Percentiles rank a stretch among this genome's conserved stretches.
Evolutionary conservation across 345 rosid genomes (phyloP).

Genomic region (Fremontodendron californicum): DNA sequence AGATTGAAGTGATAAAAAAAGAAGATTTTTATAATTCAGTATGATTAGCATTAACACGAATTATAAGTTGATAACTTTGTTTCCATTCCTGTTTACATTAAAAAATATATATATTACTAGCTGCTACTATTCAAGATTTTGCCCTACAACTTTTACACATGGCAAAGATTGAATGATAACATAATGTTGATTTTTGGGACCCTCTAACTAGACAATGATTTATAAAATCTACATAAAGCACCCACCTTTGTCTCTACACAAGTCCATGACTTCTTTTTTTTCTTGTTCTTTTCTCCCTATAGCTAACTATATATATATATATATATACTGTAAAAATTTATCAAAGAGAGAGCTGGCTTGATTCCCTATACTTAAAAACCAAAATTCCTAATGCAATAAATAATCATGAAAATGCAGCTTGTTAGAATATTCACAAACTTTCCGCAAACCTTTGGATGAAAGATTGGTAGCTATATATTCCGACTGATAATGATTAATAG

Average conservation of each 20-base stretch:
- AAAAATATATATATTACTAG: no score
- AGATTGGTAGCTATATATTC: background rate
- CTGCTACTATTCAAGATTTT: background rate
- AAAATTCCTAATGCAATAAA: background rate
- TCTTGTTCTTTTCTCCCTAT: background rate
- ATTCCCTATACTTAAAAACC: background rate
- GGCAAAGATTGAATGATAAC: background rate
- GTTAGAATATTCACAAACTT: background rate
- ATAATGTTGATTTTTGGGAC: background rate
- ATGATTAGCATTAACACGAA: background rate
- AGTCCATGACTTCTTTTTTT: background rate
- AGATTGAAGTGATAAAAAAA: background rate
- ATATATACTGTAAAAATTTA: background rate
- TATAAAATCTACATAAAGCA: background rate
- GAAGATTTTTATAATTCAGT: background rate
- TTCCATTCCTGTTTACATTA: background rate
- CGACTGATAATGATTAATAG: background rate
- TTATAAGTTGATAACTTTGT: background rate
- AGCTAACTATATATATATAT: background rate
- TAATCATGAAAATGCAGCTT: background rate
- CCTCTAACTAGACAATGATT: background rate
- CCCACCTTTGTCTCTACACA: background rate
- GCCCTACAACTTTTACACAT: background rate
- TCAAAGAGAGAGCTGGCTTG: background rate
- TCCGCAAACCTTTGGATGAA: background rate